A percentile compares a stretch with the other conserved stretches of the same genome.
Evolutionary conservation across 805 yeast species (phyloP).

Genomic region (Torulaspora franciscae): DNA sequence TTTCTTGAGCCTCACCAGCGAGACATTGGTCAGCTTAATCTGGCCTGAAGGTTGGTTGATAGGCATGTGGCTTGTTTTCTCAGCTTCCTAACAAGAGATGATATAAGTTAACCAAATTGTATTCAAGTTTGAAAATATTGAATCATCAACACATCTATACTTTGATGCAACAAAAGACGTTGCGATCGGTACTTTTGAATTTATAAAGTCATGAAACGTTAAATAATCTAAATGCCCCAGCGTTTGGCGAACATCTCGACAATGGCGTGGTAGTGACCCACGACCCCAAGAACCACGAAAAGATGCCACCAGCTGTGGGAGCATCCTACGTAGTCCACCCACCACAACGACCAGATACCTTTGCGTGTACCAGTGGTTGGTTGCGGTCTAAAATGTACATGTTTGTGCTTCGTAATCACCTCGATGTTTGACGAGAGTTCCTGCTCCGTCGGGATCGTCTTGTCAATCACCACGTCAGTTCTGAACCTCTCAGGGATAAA

Average conservation of each 20-base stretch:
- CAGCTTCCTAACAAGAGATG: too few species aligned
- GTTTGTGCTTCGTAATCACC: slow-evolving; percentile 31
- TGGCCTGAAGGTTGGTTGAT: slow-evolving; percentile 88
- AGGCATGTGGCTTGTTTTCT: slow-evolving; percentile 35
- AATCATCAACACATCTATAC: too few species aligned
- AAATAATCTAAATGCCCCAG: slow-evolving; percentile 19
- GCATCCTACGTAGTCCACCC: slow-evolving; percentile 70
- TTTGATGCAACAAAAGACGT: too few species aligned
- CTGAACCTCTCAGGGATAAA: slow-evolving; percentile 87
- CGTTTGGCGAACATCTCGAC: slow-evolving; percentile 58
- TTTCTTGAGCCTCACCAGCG: slow-evolving; percentile 83
- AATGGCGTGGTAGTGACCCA: slow-evolving; percentile 80
- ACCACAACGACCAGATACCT: slow-evolving; percentile 57
- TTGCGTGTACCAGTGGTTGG: slow-evolving; percentile 35
- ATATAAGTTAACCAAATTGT: too few species aligned
- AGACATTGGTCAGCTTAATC: slow-evolving; percentile 88
- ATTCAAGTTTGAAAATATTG: too few species aligned
- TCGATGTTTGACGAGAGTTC: slow-evolving; percentile 31
- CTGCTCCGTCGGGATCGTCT: slow-evolving; percentile 37
- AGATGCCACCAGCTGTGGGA: slow-evolving; percentile 95
- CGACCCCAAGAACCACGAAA: slow-evolving; percentile 82
- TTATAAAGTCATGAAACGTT: slow-evolving; percentile 5
- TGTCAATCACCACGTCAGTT: slow-evolving; percentile 57
- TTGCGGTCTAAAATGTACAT: slow-evolving; percentile 39
- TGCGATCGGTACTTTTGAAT: not conserved